phyloP scores from a whole-genome alignment of 2,329 filamentous ascomycete species.

The Ascochyta pisi region DNA sequence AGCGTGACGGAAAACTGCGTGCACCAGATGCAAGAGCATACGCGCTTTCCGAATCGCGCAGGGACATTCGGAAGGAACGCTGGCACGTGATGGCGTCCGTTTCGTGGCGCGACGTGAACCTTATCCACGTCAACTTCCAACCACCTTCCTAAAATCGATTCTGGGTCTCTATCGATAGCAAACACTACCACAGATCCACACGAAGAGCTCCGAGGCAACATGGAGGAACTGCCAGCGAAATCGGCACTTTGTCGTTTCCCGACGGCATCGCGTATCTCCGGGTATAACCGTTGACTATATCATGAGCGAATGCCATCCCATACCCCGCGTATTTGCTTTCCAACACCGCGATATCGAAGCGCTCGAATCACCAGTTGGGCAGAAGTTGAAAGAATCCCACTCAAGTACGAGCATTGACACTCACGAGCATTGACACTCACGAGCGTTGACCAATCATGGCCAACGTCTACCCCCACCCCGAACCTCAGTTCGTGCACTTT shows the following conservation, averaged over 20 bases:
- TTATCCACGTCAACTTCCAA: slow-evolving; percentile 4
- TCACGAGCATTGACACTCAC: background rate
- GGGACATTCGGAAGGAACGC: slow-evolving; percentile 25
- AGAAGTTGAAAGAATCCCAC: background rate
- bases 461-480: slow-evolving; percentile 58
- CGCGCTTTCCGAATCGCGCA: slow-evolving; percentile 31
- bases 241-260: slow-evolving; percentile 28
- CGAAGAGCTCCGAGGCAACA: slow-evolving; percentile 20
- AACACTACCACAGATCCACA: background rate
- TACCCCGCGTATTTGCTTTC: slow-evolving; percentile 12
- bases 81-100: slow-evolving; percentile 34
- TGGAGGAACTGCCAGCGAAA: slow-evolving; percentile 20
- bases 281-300: slow-evolving; percentile 32
- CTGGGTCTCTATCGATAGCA: background rate
- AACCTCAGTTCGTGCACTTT: slow-evolving; percentile 68
- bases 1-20: slow-evolving; percentile 15
- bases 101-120: slow-evolving; percentile 1
- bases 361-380: background rate
- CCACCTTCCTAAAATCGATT: slow-evolving; percentile 22
- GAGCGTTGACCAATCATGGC: slow-evolving; percentile 18
- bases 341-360: background rate
- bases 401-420: background rate
- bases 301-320: slow-evolving; percentile 13
- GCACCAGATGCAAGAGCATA: slow-evolving; percentile 7
- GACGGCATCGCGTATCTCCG: slow-evolving; percentile 37